A percentile compares a stretch with the other conserved stretches of the same genome.
Evolutionary conservation across 192 early-diverging fungal genomes (phyloP).

Genomic region (Mortierella alpina): DNA sequence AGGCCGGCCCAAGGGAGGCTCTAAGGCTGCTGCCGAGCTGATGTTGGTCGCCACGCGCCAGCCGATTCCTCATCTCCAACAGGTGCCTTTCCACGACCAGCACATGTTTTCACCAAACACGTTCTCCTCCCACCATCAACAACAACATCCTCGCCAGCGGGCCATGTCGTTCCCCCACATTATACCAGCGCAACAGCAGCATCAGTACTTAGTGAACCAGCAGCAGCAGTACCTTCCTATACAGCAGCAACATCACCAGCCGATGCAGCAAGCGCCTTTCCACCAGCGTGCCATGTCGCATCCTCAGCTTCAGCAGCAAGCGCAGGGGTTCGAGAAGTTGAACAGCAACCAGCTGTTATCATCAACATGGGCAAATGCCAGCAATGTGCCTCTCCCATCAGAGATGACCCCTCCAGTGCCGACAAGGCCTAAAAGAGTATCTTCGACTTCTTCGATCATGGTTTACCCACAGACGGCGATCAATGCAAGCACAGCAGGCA

Average conservation of each 20-base stretch:
- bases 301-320: slow-evolving; percentile 6
- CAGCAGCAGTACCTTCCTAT: neutral
- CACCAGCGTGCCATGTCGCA: slow-evolving; percentile 6
- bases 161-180: slow-evolving; percentile 14
- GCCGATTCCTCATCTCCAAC: neutral
- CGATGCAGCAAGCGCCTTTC: slow-evolving; percentile 4
- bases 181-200: neutral
- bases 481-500: no score
- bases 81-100: neutral
- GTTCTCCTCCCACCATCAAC: no score
- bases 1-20: slow-evolving; percentile 46
- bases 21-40: slow-evolving; percentile 15
- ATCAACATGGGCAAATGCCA: no score
- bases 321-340: neutral
- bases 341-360: no score
- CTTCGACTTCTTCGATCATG: no score
- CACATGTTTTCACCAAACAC: no score
- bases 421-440: no score
- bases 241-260: slow-evolving; percentile 1
- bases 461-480: no score
- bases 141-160: neutral
- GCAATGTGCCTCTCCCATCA: no score
- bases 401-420: no score
- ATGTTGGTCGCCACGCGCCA: neutral
- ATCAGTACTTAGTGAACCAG: neutral